Conservation (phyloP, 192 early-diverging fungal species). For the Obelidium mucronatum region DNA sequence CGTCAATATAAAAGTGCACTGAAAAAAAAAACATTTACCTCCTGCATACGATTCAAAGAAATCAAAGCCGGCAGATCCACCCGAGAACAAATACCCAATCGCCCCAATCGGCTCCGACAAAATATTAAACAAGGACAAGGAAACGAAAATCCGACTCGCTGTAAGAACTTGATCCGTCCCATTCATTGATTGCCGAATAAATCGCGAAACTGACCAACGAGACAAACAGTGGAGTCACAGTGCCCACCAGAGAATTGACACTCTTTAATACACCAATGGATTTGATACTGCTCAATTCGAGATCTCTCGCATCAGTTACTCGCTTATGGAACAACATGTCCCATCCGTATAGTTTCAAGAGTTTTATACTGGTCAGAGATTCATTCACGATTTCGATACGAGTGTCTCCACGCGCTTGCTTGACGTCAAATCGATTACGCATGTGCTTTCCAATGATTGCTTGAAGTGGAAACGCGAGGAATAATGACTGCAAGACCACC, state of each 20-base stretch:
- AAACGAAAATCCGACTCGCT: slow-evolving; percentile 36
- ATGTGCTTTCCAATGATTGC: slow-evolving; percentile 24
- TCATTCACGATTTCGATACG: slow-evolving; percentile 39
- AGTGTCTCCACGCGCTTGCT: slow-evolving; percentile 24
- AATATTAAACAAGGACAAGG: slow-evolving; percentile 31
- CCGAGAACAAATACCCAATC: slow-evolving; percentile 13
- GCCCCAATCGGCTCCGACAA: slow-evolving; percentile 26
- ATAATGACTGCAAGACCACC: slow-evolving; percentile 35
- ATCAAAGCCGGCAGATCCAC: slow-evolving; percentile 19
- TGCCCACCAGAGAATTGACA: slow-evolving; percentile 2
- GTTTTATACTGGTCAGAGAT: slow-evolving; percentile 23
- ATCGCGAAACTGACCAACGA: slow-evolving; percentile 34
- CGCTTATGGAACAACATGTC: slow-evolving; percentile 26
- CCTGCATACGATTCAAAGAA: slow-evolving; percentile 19
- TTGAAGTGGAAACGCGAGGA: slow-evolving; percentile 36
- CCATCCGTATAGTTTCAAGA: slow-evolving; percentile 40
- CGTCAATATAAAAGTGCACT: no score
- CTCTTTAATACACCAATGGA: slow-evolving; percentile 31
- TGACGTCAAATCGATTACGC: not conserved
- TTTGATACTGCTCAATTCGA: slow-evolving; percentile 29
- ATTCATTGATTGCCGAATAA: slow-evolving; percentile 7
- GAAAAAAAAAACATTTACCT: no score
- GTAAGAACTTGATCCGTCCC: slow-evolving; percentile 6
- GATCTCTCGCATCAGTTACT: slow-evolving; percentile 10
- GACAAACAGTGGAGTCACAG: slow-evolving; percentile 36